Evolutionary conservation across 139 green algal genomes (phyloP), one percentile per base, ranked within the genome.

Genomic region (Chlorella vulgaris): DNA sequence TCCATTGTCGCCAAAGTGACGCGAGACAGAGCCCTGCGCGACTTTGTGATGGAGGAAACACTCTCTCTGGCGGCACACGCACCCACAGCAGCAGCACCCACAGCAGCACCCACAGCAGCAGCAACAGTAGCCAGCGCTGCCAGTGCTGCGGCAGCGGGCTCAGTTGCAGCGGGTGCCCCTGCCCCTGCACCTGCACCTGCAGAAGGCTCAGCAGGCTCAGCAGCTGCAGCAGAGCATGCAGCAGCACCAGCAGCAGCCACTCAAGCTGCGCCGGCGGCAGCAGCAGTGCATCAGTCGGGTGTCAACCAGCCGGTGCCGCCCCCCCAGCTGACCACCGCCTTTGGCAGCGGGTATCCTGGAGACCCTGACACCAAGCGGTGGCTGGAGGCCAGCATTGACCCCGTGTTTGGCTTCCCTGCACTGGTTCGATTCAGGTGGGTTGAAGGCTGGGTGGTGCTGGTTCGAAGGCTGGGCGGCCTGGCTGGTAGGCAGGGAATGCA

Each of bases 1-100:
- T 92, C 81, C 84, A 98, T 99, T 60, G 96, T 94, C 22, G 96
- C 96, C 63, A 99, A 99, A 89, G 89, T 92, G 24, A 93, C 86
- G 0, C 73, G 88, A 0, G 88, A 92, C 71, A 74, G 47, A 33
- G 31, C 74, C 31, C 43, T 92, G 36, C 62, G 55, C 24, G 55
- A 81, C 36, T 88, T 80, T 67, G 39, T 28, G 22, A 21, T 79
- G 33, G 35, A 79, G 26, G 73, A 79, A 53, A 21, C n/a, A 19
- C 6, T 22, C 29, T 21, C 39, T n/a, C 39, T 21, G 4, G 38
- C 6, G 3, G 68, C n/a, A n/a, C n/a, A n/a, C n/a, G 50, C 38
- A 39, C 50, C 53, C 19, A 58, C 19, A 38, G 7, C 3, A 39
- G 22, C 42, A 66, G 36, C 79, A 51, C n/a, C 70, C 21, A 61